Evolutionary conservation across 2,329 filamentous ascomycete species (phyloP).

Genomic region (Chrysosporium queenslandicum): DNA sequence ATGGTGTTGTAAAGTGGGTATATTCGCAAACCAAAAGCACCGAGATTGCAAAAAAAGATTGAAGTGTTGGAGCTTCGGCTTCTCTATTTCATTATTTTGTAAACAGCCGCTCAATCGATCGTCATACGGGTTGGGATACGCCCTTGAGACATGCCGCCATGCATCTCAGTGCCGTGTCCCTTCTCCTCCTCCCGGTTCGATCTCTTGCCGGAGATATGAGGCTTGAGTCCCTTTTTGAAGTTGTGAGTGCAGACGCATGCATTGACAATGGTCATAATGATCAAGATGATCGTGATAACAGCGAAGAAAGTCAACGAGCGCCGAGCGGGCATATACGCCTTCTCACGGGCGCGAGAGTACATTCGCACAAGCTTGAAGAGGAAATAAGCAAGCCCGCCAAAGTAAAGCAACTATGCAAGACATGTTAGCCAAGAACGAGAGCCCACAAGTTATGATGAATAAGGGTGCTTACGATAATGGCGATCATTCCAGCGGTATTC

Average conservation of each 20-base stretch:
- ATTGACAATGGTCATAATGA: conserved; percentile 79
- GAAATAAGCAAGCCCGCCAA: conserved; percentile 86
- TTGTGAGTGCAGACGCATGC: conserved; percentile 81
- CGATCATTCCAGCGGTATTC: conserved; percentile 64
- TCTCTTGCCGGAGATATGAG: conserved; percentile 60
- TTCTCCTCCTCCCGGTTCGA: conserved; percentile 43
- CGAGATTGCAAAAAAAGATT: conserved; percentile 8
- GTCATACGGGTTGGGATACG: conserved; percentile 37
- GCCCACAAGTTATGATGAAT: not conserved
- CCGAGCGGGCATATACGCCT: conserved; percentile 65
- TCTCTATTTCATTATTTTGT: not conserved
- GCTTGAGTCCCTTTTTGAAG: conserved; percentile 81
- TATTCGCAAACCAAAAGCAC: conserved; percentile 10
- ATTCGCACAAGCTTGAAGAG: conserved; percentile 97
- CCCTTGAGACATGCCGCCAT: conserved; percentile 27
- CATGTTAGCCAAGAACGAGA: not conserved
- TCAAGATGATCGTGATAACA: conserved; percentile 78
- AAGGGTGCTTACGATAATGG: conserved; percentile 52
- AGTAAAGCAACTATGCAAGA: conserved; percentile 55
- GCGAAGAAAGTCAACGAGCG: conserved; percentile 88
- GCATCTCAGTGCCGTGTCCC: conserved; percentile 36
- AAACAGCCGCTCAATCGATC: conserved; percentile 31
- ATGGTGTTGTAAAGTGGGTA: conserved; percentile 6
- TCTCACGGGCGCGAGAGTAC: conserved; percentile 55
- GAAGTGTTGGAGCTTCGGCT: not conserved